A percentile compares a stretch with the other conserved stretches of the same genome.
These are phyloP conservation scores for Pythium pyrilobum DNA, from an alignment of 352 stramenopile genomes.

Conservation along the genomic window DNA sequence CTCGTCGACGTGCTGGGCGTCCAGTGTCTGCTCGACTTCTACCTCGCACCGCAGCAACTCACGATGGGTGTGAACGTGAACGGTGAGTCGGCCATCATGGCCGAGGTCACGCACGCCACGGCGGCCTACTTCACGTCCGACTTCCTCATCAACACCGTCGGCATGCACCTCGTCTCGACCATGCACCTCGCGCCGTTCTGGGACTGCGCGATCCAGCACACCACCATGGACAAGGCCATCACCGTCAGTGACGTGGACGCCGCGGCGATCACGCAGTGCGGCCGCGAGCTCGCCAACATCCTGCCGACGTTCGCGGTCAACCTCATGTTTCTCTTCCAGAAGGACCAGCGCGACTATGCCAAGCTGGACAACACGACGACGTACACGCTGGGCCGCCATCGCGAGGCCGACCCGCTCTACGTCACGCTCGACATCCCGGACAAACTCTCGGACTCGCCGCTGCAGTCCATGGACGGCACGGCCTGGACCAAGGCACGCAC, in stretches of 20 bases:
- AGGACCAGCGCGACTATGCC: constrained; percentile 27
- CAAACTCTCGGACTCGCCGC: constrained; percentile 20
- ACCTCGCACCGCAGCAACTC: constrained; percentile 25
- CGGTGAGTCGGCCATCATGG: constrained; percentile 29
- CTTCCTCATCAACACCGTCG: constrained; percentile 27
- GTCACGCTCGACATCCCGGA: constrained; percentile 19
- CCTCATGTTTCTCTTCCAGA: constrained; percentile 39
- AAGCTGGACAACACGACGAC: constrained; percentile 36
- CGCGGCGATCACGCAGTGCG: constrained; percentile 19
- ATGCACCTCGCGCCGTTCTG: constrained; percentile 38
- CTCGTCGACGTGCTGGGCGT: constrained; percentile 29
- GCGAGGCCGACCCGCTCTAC: constrained; percentile 6
- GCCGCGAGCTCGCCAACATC: constrained; percentile 9
- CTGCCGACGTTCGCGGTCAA: constrained; percentile 31
- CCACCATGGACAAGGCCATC: constrained; percentile 31
- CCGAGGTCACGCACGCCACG: constrained; percentile 30
- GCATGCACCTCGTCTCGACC: constrained; percentile 27
- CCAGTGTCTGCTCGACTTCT: constrained; percentile 16
- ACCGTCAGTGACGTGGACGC: constrained; percentile 20
- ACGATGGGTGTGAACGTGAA: constrained; percentile 36
- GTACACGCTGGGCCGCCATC: constrained; percentile 27
- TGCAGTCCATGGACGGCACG: constrained; percentile 29
- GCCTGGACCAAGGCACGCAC: constrained; percentile 23
- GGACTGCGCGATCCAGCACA: constrained; percentile 37
- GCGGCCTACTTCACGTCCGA: constrained; percentile 27